These are phyloP conservation scores for Xylaria cubensis DNA, from an alignment of 495 filamentous ascomycete species.

Conservation along the genomic window DNA sequence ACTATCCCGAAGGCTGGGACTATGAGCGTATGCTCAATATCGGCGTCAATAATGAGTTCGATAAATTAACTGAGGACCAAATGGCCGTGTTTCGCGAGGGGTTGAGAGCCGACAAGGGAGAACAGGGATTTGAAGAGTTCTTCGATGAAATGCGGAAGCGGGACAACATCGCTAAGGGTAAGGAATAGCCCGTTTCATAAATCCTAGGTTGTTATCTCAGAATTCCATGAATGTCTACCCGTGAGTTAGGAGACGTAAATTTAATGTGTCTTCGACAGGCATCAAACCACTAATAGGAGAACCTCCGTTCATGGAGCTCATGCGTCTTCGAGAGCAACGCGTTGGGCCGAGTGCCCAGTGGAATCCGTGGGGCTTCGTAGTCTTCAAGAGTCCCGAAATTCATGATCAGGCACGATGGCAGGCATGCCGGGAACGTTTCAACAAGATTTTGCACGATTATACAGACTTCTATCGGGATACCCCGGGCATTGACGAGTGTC, in stretches of 20 bases:
- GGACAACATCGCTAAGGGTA: slow-evolving; percentile 7
- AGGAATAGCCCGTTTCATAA: background rate
- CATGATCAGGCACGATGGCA: background rate
- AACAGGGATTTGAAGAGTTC: slow-evolving; percentile 9
- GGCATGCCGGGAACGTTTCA: slow-evolving; percentile 16
- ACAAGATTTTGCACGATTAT: slow-evolving; percentile 11
- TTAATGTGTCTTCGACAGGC: slow-evolving; percentile 1
- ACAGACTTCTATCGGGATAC: background rate
- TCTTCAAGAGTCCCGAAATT: slow-evolving; percentile 19
- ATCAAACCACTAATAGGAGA: background rate
- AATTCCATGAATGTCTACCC: background rate
- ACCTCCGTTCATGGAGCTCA: slow-evolving; percentile 11
- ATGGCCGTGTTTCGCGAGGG: slow-evolving; percentile 1
- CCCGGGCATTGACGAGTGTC: slow-evolving; percentile 7
- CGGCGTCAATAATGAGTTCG: background rate
- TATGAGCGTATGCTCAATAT: slow-evolving; percentile 13
- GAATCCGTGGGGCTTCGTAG: slow-evolving; percentile 21
- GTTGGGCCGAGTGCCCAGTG: slow-evolving; percentile 7
- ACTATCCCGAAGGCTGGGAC: slow-evolving; percentile 22
- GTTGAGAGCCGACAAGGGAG: slow-evolving; percentile 18
- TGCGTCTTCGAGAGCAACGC: slow-evolving; percentile 14
- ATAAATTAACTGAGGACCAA: background rate
- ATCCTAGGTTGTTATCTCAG: background rate
- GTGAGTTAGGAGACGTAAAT: background rate
- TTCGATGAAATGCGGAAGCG: slow-evolving; percentile 18